Conservation (phyloP, 352 stramenopile species). For the Globisporangium spinosum region DNA sequence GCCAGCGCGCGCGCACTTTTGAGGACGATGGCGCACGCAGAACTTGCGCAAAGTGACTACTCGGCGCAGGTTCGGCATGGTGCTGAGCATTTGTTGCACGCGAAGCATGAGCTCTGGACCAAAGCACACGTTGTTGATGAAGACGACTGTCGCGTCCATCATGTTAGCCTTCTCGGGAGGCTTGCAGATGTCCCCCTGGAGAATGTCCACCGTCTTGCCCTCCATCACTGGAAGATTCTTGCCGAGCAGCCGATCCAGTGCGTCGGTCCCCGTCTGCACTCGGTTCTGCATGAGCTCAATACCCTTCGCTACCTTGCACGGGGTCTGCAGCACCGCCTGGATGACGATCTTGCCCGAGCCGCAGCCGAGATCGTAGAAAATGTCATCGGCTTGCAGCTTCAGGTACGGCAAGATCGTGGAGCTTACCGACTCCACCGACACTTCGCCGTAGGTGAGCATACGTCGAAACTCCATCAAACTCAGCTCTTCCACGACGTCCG, state of each 20-base stretch:
- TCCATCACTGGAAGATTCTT: constrained; percentile 37
- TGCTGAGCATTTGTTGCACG: constrained; percentile 56
- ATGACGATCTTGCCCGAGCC: constrained; percentile 80
- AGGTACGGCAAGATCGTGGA: constrained; percentile 64
- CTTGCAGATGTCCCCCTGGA: constrained; percentile 72
- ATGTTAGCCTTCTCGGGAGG: constrained; percentile 48
- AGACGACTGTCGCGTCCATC: constrained; percentile 76
- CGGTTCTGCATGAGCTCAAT: constrained; percentile 88
- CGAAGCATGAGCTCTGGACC: constrained; percentile 72
- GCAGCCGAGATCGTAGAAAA: constrained; percentile 84
- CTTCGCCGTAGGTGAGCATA: constrained; percentile 80
- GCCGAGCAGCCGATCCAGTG: constrained; percentile 44
- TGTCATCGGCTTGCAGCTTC: constrained; percentile 53
- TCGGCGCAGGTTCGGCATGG: constrained; percentile 56
- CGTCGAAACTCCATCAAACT: constrained; percentile 59
- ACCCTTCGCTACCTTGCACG: constrained; percentile 56
- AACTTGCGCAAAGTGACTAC: constrained; percentile 79
- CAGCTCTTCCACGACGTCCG: constrained; percentile 68
- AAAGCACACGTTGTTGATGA: constrained; percentile 88
- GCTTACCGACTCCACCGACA: constrained; percentile 64
- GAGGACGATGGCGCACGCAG: constrained; percentile 65
- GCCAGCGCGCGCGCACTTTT: constrained; percentile 49
- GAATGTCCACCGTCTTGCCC: constrained; percentile 55
- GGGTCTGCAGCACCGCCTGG: constrained; percentile 67
- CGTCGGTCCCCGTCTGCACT: constrained; percentile 51